Percentiles rank a stretch among this genome's conserved stretches.
These are phyloP conservation scores for Asterella californica DNA, from an alignment of 225 moss, liverwort and hornwort genomes.

Conservation along the genomic window DNA sequence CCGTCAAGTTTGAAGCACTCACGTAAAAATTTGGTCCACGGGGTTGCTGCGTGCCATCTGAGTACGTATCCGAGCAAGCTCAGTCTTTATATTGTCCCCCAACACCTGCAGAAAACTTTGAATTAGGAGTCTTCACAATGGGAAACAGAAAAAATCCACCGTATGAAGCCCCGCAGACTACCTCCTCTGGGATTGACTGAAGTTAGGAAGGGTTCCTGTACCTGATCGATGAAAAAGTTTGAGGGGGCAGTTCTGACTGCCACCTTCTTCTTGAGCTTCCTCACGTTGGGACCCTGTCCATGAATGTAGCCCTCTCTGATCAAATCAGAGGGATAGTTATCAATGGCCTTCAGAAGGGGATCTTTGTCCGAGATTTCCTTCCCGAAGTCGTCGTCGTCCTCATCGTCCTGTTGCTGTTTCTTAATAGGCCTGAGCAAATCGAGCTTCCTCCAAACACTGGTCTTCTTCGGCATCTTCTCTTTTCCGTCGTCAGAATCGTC, in stretches of 20 bases:
- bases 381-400: constrained; percentile 35
- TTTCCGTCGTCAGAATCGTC: constrained; percentile 19
- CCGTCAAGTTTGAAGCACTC: constrained; percentile 12
- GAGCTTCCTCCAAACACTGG: constrained; percentile 36
- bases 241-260: constrained; percentile 48
- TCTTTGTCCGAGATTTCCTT: constrained; percentile 40
- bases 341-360: constrained; percentile 40
- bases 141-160: too few relatives aligned
- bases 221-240: constrained; percentile 65
- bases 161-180: background rate
- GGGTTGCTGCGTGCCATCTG: constrained; percentile 46
- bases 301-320: constrained; percentile 30
- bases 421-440: constrained; percentile 24
- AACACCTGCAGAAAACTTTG: constrained; percentile 38
- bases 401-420: constrained; percentile 5
- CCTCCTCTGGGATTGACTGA: background rate
- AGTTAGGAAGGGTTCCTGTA: background rate
- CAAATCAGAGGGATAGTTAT: constrained; percentile 32
- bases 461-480: constrained; percentile 18
- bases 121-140: too few relatives aligned
- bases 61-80: constrained; percentile 47
- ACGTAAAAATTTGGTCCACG: constrained; percentile 50
- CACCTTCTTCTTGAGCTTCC: constrained; percentile 52
- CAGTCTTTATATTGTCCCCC: constrained; percentile 61
- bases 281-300: constrained; percentile 53